Base-by-base conservation (phyloP, 305 asterid species). In the Fraxinus sp. region DNA sequence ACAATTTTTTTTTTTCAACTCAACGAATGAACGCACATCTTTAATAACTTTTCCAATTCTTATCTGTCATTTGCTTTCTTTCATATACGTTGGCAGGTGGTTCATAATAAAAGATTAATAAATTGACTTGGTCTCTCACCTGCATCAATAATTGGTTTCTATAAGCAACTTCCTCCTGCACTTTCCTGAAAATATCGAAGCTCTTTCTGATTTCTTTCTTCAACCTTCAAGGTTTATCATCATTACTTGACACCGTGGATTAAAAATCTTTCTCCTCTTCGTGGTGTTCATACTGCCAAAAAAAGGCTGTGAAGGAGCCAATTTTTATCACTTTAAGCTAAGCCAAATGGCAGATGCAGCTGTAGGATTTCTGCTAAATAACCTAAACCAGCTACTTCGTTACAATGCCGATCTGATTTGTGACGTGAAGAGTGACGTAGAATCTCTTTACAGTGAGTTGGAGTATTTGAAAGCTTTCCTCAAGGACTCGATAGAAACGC, bases 331-430 rank as follows among this genome's bases (percentile, higher is more conserved):
- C 2, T 37, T 7, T 37, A 37, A 37, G 43, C 43, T 3, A 7
- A 1, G 43, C 11, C 43, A 92, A 94, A 43, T 43, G 52, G 52
- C 52, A 9, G 52, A 43, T 43, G 52, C 52, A 43, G 52, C 52
- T 43, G n/a, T 10, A 10, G 1, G 2, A 43, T 43, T 43, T 43
- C 52, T 43, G 52, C 16, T 43, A 10, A 3, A 43, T 2, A 43
- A 43, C 1, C 52, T 43, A 43, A 1, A 43, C 4, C 52, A 10
- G n/a, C 52, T 43, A 9, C 52, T 43, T 43, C 52, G 14, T 43
- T 11, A 43, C 16, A 10, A 43, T 5, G 4, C 1, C 16, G 16
- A 43, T 43, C 52, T 43, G 52, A 8, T 43, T 43, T 11, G 4
- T 43, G 5, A 10, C 52, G n/a, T 43, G 14, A 10, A 43, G 52